A percentile compares a stretch with the other conserved stretches of the same genome.
These are phyloP conservation scores for Aureobasidium vineae DNA, from an alignment of 2,329 filamentous ascomycete genomes.

Conservation along the genomic window DNA sequence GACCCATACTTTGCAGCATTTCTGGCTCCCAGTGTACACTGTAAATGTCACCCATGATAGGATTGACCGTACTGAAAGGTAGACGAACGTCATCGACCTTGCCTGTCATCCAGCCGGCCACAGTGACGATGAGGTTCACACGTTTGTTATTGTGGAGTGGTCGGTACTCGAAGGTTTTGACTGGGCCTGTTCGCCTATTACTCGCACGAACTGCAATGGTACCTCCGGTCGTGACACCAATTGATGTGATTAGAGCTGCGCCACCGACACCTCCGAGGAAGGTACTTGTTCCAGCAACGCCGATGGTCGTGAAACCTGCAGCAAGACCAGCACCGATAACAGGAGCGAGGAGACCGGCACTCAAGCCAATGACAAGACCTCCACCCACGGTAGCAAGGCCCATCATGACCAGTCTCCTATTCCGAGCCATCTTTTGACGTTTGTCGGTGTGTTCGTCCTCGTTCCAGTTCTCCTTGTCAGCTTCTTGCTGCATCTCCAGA, in stretches of 20 bases:
- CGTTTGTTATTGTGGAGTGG: constrained; percentile 97
- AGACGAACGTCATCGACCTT: constrained; percentile 95
- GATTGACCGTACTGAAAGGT: constrained; percentile 93
- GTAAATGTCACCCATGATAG: constrained; percentile 97
- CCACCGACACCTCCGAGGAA: constrained; percentile 92
- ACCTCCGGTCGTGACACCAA: constrained; percentile 80
- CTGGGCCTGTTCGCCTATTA: constrained; percentile 81
- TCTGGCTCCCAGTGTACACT: constrained; percentile 97
- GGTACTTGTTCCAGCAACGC: constrained; percentile 79
- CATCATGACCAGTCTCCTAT: constrained; percentile 88
- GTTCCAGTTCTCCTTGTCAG: constrained; percentile 96
- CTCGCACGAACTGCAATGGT: constrained; percentile 84
- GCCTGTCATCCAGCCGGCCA: constrained; percentile 98
- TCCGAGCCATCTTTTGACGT: constrained; percentile 76
- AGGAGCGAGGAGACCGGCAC: constrained; percentile 85
- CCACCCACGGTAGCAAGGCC: constrained; percentile 94
- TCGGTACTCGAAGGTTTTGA: constrained; percentile 95
- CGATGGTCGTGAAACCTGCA: constrained; percentile 92
- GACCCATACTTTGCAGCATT: constrained; percentile 96
- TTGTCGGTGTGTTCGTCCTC: constrained; percentile 91
- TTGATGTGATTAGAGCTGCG: constrained; percentile 89
- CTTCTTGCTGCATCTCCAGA: constrained; percentile 93
- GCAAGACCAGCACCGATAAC: constrained; percentile 92
- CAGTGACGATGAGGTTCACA: constrained; percentile 90
- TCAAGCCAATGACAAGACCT: constrained; percentile 90